A percentile compares a stretch with the other conserved stretches of the same genome.
These are phyloP conservation scores for Jaapia argillacea DNA, from an alignment of 768 basidiomycete species.

Conservation along the genomic window DNA sequence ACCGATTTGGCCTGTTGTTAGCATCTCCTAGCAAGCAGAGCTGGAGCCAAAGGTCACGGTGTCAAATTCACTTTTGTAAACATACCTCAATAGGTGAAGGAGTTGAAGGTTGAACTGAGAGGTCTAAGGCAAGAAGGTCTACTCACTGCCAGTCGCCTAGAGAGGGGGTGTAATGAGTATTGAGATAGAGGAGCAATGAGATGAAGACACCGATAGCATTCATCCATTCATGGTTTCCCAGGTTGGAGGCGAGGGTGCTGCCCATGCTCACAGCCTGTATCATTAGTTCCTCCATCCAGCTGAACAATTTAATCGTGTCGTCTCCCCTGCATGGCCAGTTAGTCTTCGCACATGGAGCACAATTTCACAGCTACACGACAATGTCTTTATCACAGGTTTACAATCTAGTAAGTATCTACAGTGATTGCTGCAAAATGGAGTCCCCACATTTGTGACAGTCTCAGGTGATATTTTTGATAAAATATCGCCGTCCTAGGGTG, in stretches of 20 bases:
- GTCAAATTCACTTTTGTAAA: constrained; percentile 71
- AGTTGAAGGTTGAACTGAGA: constrained; percentile 16
- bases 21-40: constrained; percentile 57
- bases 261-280: constrained; percentile 59
- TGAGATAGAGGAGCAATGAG: constrained; percentile 7
- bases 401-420: no score
- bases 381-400: no score
- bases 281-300: constrained; percentile 77
- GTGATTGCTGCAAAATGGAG: no score
- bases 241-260: constrained; percentile 62
- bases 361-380: no score
- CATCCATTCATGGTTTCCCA: constrained; percentile 98
- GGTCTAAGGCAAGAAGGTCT: background rate
- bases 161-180: constrained; percentile 7
- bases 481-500: no score
- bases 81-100: no score
- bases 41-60: constrained; percentile 74
- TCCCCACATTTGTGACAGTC: no score
- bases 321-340: constrained; percentile 76
- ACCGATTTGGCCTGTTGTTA: constrained; percentile 72
- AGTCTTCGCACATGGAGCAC: no score
- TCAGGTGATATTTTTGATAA: no score
- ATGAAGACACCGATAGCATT: constrained; percentile 75
- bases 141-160: constrained; percentile 78
- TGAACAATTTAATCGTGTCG: constrained; percentile 80